Base-by-base conservation (phyloP, 257 asterid genomes). In the Solanum okadae region DNA sequence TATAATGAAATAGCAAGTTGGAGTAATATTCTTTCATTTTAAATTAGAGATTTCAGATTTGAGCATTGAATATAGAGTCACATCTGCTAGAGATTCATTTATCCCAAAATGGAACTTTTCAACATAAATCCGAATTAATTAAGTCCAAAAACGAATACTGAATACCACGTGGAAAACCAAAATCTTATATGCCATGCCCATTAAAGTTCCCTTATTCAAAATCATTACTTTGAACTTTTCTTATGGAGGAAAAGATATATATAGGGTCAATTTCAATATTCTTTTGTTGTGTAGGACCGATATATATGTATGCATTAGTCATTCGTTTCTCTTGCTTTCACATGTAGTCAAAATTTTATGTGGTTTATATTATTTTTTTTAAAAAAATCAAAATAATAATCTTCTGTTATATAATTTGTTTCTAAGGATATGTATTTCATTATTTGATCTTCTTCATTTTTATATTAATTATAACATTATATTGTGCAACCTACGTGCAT, bases 131-230 rank as follows among this genome's bases (percentile, higher is more conserved):
- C 0, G 0, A 1, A 61, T 61, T 61, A 23, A 9, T 61, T 23
- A n/a, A 61, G 6, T 61, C 6, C 6, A 0, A 61, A 0, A 23
- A 0, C 2, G 1, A 61, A 0, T 61, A 61, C 0, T 23, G 3
- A 22, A 61, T 23, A 9, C 29, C 29, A 61, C 0, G 1, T 59
- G 67, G 0, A 61, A 61, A 61, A 61, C n/a, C n/a, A 56, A 56
- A 16, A 16, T 16, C 20, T 6, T 76, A 23, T 38, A 38, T 76
- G 59, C 0, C 34, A 71, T 71, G 25, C 25, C 78, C n/a, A 71
- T 71, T 25, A 76, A 38, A 76, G 52, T 37, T 38, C 3, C 59
- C 29, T 18, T 22, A 75, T 35, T 40, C 8, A 77, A 40, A 44
- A 27, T 44, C 40, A 27, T 16, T 42, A 5, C 16, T 44, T 79